Base-by-base conservation (phyloP, 768 basidiomycete genomes). In the Mycena rosella region DNA sequence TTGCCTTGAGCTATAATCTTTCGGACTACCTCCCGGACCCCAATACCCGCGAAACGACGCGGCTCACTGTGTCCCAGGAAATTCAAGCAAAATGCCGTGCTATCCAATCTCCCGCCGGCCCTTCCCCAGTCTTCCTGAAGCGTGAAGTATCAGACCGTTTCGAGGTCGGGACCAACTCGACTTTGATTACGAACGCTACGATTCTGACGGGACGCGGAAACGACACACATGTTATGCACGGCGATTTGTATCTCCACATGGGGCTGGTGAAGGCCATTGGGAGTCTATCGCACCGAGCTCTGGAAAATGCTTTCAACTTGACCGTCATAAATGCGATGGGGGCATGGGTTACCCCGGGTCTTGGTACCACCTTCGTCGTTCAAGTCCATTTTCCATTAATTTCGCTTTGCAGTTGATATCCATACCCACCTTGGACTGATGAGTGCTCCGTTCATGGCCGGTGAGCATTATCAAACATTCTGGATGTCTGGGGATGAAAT, bases 361-460 rank as follows among this genome's bases (percentile, higher is more conserved):
- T 87, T 68, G 83, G 91, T 91, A 76, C 62, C 22, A 14, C 17
- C n/a, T 52, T 45, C 10, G 26, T 20, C 2, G 20, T 30, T 30
- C 29, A 22, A 74, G 5, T 36, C 76, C 4, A 79, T 78, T 47
- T 78, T 76, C 26, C 9, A 49, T 70, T 47, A 42, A 45, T 40
- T 3, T 49, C 13, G 52, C 29, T 34, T 47, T 73, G 72, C 51
- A 88, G 89, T 93, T 32, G 91, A 94, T 73, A 78, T 93, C 71
- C 89, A 95, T 77, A 93, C 94, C 6, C 95, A 96, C 75, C 78
- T 96, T 45, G 96, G 94, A 4, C 80, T 96, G 7, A 77, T 86
- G 68, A 88, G 90, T 47, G 74, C 85, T 17, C 96, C 96, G 77
- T 88, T 74, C 51, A 72, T 68, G 85, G 84, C 75, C 63, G 85